Evolutionary conservation across 2,329 filamentous ascomycete species (phyloP).

Genomic region (Gremmenia infestans): DNA sequence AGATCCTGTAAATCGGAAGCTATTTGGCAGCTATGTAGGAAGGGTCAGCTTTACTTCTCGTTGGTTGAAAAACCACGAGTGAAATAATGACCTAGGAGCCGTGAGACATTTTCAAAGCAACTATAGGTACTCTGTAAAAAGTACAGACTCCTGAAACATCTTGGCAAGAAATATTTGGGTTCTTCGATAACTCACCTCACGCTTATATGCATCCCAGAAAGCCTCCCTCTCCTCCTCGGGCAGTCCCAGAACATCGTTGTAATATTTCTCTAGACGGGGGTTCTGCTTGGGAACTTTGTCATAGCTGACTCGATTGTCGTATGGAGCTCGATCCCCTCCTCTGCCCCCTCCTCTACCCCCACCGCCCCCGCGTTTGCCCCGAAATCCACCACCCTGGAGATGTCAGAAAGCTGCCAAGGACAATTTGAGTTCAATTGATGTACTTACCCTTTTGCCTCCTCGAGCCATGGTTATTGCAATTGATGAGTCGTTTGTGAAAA

Average conservation of each 20-base stretch:
- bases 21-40: constrained; percentile 65
- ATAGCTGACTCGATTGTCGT: constrained; percentile 41
- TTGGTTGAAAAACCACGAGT: too few relatives aligned
- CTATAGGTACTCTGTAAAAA: too few relatives aligned
- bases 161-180: too few relatives aligned
- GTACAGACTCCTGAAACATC: too few relatives aligned
- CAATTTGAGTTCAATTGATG: constrained; percentile 2
- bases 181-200: constrained; percentile 43
- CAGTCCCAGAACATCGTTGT: constrained; percentile 72
- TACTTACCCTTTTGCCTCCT: constrained; percentile 28
- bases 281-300: constrained; percentile 69
- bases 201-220: constrained; percentile 80
- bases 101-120: too few relatives aligned
- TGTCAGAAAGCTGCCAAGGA: neutral
- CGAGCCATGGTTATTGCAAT: constrained; percentile 24
- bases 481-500: neutral
- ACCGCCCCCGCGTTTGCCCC: constrained; percentile 19
- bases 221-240: constrained; percentile 70
- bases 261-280: constrained; percentile 79
- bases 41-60: too few relatives aligned
- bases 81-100: too few relatives aligned
- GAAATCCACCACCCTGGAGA: constrained; percentile 15
- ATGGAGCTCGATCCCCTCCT: constrained; percentile 8
- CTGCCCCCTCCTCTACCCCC: constrained; percentile 21
- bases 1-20: constrained; percentile 94